A percentile compares a stretch with the other conserved stretches of the same genome.
Conservation (phyloP, 2,329 filamentous ascomycete species). For the Dactylella cylindrospora region DNA sequence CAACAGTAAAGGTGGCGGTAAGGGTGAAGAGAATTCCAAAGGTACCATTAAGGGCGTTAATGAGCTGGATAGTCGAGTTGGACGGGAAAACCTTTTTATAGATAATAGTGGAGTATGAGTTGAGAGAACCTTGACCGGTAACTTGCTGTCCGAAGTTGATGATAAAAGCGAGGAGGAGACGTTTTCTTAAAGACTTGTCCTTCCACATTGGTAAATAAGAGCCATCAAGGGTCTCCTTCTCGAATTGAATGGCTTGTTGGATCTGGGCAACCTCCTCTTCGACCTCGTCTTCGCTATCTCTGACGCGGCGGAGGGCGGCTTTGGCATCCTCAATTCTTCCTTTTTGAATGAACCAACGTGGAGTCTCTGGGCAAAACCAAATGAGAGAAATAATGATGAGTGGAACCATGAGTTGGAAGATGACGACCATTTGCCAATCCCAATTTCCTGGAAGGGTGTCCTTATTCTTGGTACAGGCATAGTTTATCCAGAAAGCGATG, state of each 20-base stretch:
- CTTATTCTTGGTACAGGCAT: constrained; percentile 61
- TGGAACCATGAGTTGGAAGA: constrained; percentile 70
- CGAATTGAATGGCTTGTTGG: constrained; percentile 69
- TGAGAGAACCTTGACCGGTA: constrained; percentile 70
- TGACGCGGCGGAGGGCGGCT: constrained; percentile 60
- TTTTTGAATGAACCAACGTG: constrained; percentile 68
- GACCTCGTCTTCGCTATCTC: constrained; percentile 67
- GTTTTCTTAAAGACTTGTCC: constrained; percentile 67
- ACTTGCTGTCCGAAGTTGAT: constrained; percentile 72
- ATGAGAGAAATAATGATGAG: constrained; percentile 63
- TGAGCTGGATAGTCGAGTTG: constrained; percentile 65
- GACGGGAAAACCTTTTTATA: constrained; percentile 69
- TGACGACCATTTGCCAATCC: constrained; percentile 72
- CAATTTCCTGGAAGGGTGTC: constrained; percentile 62
- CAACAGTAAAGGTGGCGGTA: constrained; percentile 72
- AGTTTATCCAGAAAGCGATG: constrained; percentile 68
- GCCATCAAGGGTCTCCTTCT: constrained; percentile 66
- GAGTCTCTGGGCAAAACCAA: constrained; percentile 68
- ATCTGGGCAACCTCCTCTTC: constrained; percentile 67
- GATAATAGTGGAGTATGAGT: constrained; percentile 72
- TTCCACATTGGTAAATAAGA: constrained; percentile 69
- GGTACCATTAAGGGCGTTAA: constrained; percentile 73
- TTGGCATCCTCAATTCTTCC: constrained; percentile 63
- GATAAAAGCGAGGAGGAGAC: constrained; percentile 65
- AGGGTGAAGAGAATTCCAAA: constrained; percentile 72